Evolutionary conservation across 2,329 filamentous ascomycete genomes (phyloP).

Genomic region (Neonectria ditissima): DNA sequence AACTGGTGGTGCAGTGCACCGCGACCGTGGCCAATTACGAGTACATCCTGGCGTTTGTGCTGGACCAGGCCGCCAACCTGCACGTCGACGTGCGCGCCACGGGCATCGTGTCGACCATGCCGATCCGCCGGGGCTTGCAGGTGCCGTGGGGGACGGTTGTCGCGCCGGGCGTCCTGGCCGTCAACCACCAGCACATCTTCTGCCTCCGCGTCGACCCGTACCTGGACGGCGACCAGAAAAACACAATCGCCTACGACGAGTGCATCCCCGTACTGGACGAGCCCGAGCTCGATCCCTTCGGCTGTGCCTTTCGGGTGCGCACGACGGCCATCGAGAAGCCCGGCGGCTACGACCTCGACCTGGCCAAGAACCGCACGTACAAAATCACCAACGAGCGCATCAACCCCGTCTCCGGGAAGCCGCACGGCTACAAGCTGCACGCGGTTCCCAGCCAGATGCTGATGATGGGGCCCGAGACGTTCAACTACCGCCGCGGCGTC

Average conservation of each 20-base stretch:
- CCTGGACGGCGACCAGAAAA: conserved; percentile 67
- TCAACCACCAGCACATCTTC: conserved; percentile 76
- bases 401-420: conserved; percentile 49
- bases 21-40: conserved; percentile 72
- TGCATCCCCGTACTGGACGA: conserved; percentile 30
- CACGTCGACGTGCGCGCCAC: conserved; percentile 45
- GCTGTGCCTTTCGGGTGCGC: conserved; percentile 56
- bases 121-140: conserved; percentile 63
- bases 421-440: conserved; percentile 57
- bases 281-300: conserved; percentile 63
- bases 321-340: conserved; percentile 57
- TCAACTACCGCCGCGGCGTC: conserved; percentile 28
- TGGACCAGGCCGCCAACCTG: conserved; percentile 62
- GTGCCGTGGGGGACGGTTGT: conserved; percentile 69
- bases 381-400: conserved; percentile 58
- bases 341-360: conserved; percentile 60
- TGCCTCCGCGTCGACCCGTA: conserved; percentile 69
- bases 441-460: conserved; percentile 58
- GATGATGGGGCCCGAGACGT: conserved; percentile 29
- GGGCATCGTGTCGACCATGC: conserved; percentile 55
- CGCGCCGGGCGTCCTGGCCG: conserved; percentile 67
- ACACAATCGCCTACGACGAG: conserved; percentile 30
- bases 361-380: conserved; percentile 58
- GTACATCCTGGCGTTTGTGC: conserved; percentile 55
- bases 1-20: conserved; percentile 69